Conservation (phyloP, 306 rosid genomes). For the Gleditsia sinensis region DNA sequence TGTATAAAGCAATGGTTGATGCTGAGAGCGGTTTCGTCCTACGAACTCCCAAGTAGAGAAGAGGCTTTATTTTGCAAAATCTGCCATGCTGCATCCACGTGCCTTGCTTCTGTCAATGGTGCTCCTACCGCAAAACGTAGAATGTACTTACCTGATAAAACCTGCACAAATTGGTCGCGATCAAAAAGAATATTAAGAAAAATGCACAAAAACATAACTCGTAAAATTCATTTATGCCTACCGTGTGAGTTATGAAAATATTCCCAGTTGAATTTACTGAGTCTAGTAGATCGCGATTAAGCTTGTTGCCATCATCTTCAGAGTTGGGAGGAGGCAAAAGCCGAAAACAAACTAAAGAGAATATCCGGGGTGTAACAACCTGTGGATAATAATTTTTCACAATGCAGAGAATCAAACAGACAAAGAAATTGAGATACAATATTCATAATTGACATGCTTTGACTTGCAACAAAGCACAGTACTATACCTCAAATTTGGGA, state of each 20-base stretch:
- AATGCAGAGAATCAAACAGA: background rate
- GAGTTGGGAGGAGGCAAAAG: conserved; percentile 58
- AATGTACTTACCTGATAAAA: conserved; percentile 68
- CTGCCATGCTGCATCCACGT: conserved; percentile 74
- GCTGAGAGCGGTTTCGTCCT: conserved; percentile 20
- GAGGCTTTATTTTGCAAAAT: conserved; percentile 76
- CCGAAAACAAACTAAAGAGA: conserved; percentile 87
- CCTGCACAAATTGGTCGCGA: conserved; percentile 62
- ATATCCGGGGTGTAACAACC: conserved; percentile 68
- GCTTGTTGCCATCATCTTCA: conserved; percentile 55
- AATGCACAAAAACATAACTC: background rate
- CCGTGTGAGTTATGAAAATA: conserved; percentile 83
- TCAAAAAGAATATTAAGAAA: conserved; percentile 17
- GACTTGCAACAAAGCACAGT: background rate
- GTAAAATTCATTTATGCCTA: conserved; percentile 38
- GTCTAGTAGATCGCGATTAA: conserved; percentile 65
- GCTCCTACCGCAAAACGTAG: conserved; percentile 91
- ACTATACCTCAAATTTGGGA: conserved; percentile 75
- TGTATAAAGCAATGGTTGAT: conserved; percentile 27
- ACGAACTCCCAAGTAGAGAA: conserved; percentile 50
- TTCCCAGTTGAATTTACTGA: conserved; percentile 76
- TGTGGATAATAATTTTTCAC: conserved; percentile 33
- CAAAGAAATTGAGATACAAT: conserved; percentile 3
- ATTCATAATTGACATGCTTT: conserved; percentile 23
- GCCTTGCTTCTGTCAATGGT: conserved; percentile 87